Evolutionary conservation across 1,284 basidiomycete species (phyloP).

Genomic region (Thelephora terrestris): DNA sequence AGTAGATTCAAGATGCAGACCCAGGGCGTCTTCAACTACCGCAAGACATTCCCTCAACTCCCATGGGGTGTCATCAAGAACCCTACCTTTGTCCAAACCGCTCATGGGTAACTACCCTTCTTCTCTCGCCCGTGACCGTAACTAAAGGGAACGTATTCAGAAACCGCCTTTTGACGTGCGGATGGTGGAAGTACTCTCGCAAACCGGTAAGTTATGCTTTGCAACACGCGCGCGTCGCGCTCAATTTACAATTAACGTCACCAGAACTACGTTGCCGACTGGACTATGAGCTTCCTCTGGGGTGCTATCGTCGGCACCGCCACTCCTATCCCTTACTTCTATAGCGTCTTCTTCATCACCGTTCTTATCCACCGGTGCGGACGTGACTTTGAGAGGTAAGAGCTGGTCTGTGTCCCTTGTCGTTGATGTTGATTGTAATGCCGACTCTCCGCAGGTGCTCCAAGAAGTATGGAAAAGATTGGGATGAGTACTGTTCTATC

Average conservation of each 20-base stretch:
- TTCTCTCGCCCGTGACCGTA: background rate
- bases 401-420: background rate
- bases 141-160: constrained; percentile 23
- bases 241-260: background rate
- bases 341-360: constrained; percentile 87
- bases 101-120: constrained; percentile 61
- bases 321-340: constrained; percentile 90
- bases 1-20: constrained; percentile 97
- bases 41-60: constrained; percentile 90
- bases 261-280: constrained; percentile 81
- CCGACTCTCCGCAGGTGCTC: constrained; percentile 50
- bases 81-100: constrained; percentile 88
- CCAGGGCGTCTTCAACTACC: constrained; percentile 78
- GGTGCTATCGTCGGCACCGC: constrained; percentile 77
- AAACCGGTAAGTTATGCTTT: constrained; percentile 55
- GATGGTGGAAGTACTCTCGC: constrained; percentile 86
- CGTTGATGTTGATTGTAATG: constrained; percentile 2
- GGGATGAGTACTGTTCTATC: constrained; percentile 80
- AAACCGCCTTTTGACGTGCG: constrained; percentile 76
- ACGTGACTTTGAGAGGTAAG: constrained; percentile 84
- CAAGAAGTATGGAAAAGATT: constrained; percentile 92
- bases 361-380: constrained; percentile 83
- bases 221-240: too few species aligned
- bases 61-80: constrained; percentile 83
- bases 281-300: constrained; percentile 87